These are phyloP conservation scores for Lyophyllum decastes DNA, from an alignment of 768 basidiomycete genomes.

Conservation along the genomic window DNA sequence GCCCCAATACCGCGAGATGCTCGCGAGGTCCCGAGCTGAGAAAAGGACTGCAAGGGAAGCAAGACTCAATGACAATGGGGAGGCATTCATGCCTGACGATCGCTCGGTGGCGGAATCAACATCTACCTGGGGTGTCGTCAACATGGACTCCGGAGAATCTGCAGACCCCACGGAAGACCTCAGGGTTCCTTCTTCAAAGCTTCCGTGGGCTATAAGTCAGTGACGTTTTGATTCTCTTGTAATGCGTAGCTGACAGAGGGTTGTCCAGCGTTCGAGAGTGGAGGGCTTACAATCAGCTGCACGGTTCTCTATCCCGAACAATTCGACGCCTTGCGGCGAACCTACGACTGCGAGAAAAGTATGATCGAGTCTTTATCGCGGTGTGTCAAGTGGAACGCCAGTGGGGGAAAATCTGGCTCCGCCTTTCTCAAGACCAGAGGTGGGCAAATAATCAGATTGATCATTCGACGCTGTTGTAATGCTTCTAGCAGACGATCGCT, in stretches of 20 bases:
- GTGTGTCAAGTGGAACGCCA: constrained; percentile 95
- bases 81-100: constrained; percentile 94
- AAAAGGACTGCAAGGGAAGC: constrained; percentile 67
- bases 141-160: constrained; percentile 68
- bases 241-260: constrained; percentile 8
- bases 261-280: constrained; percentile 82
- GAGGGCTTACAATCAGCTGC: constrained; percentile 88
- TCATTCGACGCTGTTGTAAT: constrained; percentile 1
- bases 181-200: constrained; percentile 72
- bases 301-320: constrained; percentile 96
- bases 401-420: constrained; percentile 95
- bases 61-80: constrained; percentile 63
- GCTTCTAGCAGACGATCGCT: constrained; percentile 78
- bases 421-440: constrained; percentile 96
- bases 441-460: constrained; percentile 28
- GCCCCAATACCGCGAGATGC: constrained; percentile 79
- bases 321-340: constrained; percentile 90
- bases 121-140: constrained; percentile 92
- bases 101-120: constrained; percentile 77
- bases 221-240: constrained; percentile 6
- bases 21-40: constrained; percentile 75
- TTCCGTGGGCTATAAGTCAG: constrained; percentile 83
- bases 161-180: constrained; percentile 78
- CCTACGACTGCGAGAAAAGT: constrained; percentile 91
- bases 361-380: constrained; percentile 92